phyloP scores from a whole-genome alignment of 139 green algal species.

The Tetradesmus obliquus region DNA sequence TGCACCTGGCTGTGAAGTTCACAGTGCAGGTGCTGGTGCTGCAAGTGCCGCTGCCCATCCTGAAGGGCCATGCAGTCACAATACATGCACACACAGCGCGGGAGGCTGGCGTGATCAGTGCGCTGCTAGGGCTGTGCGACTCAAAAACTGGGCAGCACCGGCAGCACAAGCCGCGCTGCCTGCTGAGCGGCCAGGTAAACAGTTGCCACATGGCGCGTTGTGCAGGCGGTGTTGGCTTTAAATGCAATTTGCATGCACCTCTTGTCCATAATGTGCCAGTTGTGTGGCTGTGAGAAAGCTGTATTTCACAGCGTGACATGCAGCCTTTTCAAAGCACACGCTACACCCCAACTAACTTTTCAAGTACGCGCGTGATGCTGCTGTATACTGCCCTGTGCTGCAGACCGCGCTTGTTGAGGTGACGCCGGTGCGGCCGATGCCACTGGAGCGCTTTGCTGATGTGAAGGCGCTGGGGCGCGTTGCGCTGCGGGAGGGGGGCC shows the following conservation, averaged over 20 bases:
- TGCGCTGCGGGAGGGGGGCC: slow-evolving; percentile 83
- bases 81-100: slow-evolving; percentile 82
- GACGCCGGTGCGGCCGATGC: slow-evolving; percentile 66
- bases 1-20: slow-evolving; percentile 72
- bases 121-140: slow-evolving; percentile 81
- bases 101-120: slow-evolving; percentile 76
- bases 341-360: no score
- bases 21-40: slow-evolving; percentile 83
- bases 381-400: neutral
- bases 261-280: no score
- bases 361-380: neutral
- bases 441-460: slow-evolving; percentile 83
- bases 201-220: neutral
- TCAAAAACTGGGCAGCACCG: slow-evolving; percentile 75
- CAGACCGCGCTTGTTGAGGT: slow-evolving; percentile 88
- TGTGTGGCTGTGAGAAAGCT: no score
- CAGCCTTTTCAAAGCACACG: no score
- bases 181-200: slow-evolving; percentile 65
- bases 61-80: slow-evolving; percentile 76
- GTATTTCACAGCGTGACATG: no score
- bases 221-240: neutral
- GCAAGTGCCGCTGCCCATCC: slow-evolving; percentile 81
- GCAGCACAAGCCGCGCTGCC: slow-evolving; percentile 71
- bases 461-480: slow-evolving; percentile 86
- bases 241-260: neutral